A percentile compares a stretch with the other conserved stretches of the same genome.
Evolutionary conservation across 495 filamentous ascomycete genomes (phyloP).

Genomic region (Aspergillus campestris): DNA sequence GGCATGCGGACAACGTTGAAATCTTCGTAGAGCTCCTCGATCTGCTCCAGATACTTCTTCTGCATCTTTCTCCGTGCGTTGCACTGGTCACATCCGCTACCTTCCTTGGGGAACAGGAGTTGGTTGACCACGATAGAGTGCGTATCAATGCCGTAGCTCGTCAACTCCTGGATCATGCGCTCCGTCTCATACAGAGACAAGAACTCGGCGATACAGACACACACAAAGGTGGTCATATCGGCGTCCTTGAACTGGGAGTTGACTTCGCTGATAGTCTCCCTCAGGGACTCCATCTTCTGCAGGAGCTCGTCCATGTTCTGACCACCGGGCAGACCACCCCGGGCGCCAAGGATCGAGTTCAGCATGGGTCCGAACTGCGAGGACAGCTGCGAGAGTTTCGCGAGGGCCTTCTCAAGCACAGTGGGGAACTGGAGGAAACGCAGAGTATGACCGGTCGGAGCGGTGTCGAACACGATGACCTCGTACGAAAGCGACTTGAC

Average conservation of each 20-base stretch:
- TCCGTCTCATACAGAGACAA: slow-evolving; percentile 96
- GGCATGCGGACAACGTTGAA: slow-evolving; percentile 99
- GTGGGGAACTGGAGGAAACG: slow-evolving; percentile 98
- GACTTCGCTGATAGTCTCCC: slow-evolving; percentile 88
- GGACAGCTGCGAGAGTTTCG: slow-evolving; percentile 90
- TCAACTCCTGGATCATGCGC: slow-evolving; percentile 97
- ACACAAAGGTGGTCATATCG: slow-evolving; percentile 94
- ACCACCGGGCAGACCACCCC: slow-evolving; percentile 81
- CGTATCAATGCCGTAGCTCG: slow-evolving; percentile 89
- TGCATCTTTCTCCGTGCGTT: slow-evolving; percentile 95
- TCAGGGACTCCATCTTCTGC: slow-evolving; percentile 85
- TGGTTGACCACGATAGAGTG: slow-evolving; percentile 98
- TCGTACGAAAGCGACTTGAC: slow-evolving; percentile 99
- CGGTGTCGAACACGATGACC: slow-evolving; percentile 97
- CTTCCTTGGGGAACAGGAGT: slow-evolving; percentile 82
- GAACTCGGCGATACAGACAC: slow-evolving; percentile 98
- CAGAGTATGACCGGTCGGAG: slow-evolving; percentile 96
- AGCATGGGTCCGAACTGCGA: slow-evolving; percentile 93
- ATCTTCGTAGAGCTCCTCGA: slow-evolving; percentile 96
- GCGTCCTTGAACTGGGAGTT: slow-evolving; percentile 97
- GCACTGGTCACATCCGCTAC: slow-evolving; percentile 88
- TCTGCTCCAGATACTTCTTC: slow-evolving; percentile 98
- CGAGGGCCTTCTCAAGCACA: slow-evolving; percentile 94
- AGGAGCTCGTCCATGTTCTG: slow-evolving; percentile 86
- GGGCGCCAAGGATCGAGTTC: slow-evolving; percentile 77